These are phyloP conservation scores for Knufia fluminis DNA, from an alignment of 2,329 filamentous ascomycete genomes.

Conservation along the genomic window DNA sequence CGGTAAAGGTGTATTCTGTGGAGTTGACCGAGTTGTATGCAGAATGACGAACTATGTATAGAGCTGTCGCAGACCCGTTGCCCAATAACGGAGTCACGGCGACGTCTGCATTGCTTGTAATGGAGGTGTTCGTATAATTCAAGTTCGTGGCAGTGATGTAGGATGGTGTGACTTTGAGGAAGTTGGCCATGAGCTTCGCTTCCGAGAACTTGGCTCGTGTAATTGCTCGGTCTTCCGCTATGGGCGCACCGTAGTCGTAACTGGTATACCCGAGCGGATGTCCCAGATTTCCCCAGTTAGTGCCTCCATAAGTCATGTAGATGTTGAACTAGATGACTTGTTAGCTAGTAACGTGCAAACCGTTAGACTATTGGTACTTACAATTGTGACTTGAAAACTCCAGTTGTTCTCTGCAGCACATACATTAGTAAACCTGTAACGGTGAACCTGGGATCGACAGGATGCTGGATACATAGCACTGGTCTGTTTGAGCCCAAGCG, in stretches of 20 bases:
- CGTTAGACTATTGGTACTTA: too few relatives aligned
- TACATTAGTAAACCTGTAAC: too few relatives aligned
- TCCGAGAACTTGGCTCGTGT: conserved; percentile 70
- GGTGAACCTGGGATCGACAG: too few relatives aligned
- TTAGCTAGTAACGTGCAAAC: too few relatives aligned
- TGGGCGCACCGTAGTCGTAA: conserved; percentile 54
- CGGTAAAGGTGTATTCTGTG: conserved; percentile 53
- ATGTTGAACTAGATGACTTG: too few relatives aligned
- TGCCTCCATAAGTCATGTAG: conserved; percentile 69
- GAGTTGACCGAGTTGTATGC: conserved; percentile 52
- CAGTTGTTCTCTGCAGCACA: conserved; percentile 67
- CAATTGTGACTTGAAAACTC: conserved; percentile 54
- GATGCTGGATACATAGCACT: too few relatives aligned
- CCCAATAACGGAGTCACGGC: conserved; percentile 54
- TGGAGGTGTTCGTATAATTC: conserved; percentile 36
- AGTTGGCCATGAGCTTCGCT: conserved; percentile 66
- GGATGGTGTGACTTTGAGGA: conserved; percentile 61
- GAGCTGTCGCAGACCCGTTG: conserved; percentile 45
- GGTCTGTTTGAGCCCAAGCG: too few relatives aligned
- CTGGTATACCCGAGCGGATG: conserved; percentile 52
- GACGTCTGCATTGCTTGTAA: conserved; percentile 43
- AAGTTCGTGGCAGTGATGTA: conserved; percentile 55
- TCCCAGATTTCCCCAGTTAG: conserved; percentile 74
- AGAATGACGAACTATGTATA: conserved; percentile 59
- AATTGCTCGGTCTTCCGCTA: conserved; percentile 60